Evolutionary conservation across 495 filamentous ascomycete species (phyloP).

Genomic region (Hypoxylon lenormandii): DNA sequence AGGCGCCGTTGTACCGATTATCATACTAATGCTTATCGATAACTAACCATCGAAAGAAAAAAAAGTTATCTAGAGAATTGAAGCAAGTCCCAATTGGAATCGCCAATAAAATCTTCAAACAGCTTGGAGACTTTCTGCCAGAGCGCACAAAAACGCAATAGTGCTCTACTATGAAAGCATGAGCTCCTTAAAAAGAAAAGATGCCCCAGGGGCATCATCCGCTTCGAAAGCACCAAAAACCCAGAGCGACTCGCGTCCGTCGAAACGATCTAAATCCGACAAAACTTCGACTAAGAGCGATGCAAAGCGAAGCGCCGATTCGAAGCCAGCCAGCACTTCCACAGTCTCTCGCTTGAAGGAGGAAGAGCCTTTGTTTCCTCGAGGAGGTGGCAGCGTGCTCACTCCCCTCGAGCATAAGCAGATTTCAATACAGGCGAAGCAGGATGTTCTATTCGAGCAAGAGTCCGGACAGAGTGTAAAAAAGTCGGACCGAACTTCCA

Average conservation of each 20-base stretch:
- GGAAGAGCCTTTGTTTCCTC: constrained; percentile 89
- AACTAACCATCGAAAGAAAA: constrained; percentile 34
- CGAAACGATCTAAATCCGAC: constrained; percentile 60
- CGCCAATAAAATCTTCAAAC: constrained; percentile 8
- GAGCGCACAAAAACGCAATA: constrained; percentile 1
- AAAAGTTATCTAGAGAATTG: constrained; percentile 27
- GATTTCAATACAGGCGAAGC: constrained; percentile 90
- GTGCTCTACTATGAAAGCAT: constrained; percentile 46
- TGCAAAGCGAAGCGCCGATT: constrained; percentile 33
- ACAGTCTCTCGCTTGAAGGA: constrained; percentile 64
- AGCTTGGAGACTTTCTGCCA: not conserved
- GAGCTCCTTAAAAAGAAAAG: constrained; percentile 63
- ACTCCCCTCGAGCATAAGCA: constrained; percentile 96
- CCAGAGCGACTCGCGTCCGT: constrained; percentile 53
- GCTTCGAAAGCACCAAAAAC: constrained; percentile 53
- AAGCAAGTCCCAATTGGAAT: constrained; percentile 23
- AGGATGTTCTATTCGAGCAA: constrained; percentile 93
- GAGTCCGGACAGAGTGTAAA: constrained; percentile 62
- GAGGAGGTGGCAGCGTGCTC: constrained; percentile 89
- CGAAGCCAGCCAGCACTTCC: constrained; percentile 47
- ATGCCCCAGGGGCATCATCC: constrained; percentile 57
- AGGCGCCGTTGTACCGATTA: constrained; percentile 11
- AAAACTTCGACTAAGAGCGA: constrained; percentile 46
- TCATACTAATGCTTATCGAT: constrained; percentile 41
- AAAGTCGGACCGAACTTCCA: constrained; percentile 61